Evolutionary conservation across 495 filamentous ascomycete genomes (phyloP), one percentile per base, ranked within the genome.

Genomic region (Beverwykella pulmonaria): DNA sequence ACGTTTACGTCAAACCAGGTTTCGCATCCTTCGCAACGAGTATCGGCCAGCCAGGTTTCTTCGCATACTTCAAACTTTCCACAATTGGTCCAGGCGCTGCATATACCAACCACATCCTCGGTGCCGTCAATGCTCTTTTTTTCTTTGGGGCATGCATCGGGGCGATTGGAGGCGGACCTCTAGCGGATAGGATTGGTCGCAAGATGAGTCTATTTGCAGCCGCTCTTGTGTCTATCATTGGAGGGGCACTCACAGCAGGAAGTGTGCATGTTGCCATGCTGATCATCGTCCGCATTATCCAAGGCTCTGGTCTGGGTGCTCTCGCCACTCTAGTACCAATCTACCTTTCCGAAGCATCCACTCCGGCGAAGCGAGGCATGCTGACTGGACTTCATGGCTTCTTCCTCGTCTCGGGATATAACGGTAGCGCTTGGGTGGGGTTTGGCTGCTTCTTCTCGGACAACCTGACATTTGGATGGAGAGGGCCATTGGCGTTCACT

Each of bases 391-490:
- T 91, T 15, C 68, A 73, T 44, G 64, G 64, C 17, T 71, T 73
- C 57, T 73, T 69, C 36, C 54, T 69, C 26, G 66, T 69, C 12
- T 69, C 66, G 1, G 66, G 66, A 30, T 92, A 88, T 71, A 88
- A 90, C 74, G 75, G 89, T 29, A 86, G 87, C 14, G 89, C 87
- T 82, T 88, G 39, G 76, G 79, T 88, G 67, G 88, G 88, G 36
- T 87, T 87, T 19, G 76, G 90, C 22, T 82, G 88, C 15, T 88
- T 86, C 7, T 91, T 90, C 69, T 71, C 63, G 2, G 41, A 67
- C 44, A 70, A 72, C 59, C 80, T 82, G 58, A 83, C 82, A 26
- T 76, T 85, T 55, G 77, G 74, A 34, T 86, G 84, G 84, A 61
- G 83, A 32, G 80, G 86, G 62, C 77, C 84, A 8, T 83, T 86